These are phyloP conservation scores for Trichophyton benhamiae DNA, from an alignment of 2,329 filamentous ascomycete species.

Conservation along the genomic window DNA sequence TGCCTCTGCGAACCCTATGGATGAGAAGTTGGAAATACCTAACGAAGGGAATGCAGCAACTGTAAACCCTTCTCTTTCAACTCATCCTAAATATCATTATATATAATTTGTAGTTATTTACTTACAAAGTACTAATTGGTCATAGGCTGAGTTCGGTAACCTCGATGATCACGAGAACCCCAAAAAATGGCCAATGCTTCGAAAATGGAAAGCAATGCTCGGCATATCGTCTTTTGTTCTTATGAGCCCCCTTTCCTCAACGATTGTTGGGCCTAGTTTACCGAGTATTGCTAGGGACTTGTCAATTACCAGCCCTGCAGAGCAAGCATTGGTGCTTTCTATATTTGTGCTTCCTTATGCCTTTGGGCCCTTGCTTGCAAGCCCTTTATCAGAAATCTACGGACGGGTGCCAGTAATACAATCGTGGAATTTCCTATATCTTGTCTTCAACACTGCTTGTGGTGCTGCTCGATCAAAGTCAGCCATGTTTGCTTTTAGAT, in stretches of 20 bases:
- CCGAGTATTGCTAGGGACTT: constrained; percentile 43
- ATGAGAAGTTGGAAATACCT: neutral
- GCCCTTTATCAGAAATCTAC: constrained; percentile 45
- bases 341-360: constrained; percentile 46
- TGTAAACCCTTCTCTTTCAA: neutral
- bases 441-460: constrained; percentile 49
- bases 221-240: constrained; percentile 48
- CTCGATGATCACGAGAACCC: constrained; percentile 39
- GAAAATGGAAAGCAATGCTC: constrained; percentile 47
- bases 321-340: constrained; percentile 40
- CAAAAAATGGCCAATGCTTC: constrained; percentile 43
- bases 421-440: constrained; percentile 42
- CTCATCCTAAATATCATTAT: neutral
- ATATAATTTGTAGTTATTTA: too few relatives aligned
- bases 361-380: constrained; percentile 41
- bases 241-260: constrained; percentile 51
- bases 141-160: constrained; percentile 22
- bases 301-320: constrained; percentile 36
- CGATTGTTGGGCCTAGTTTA: constrained; percentile 46
- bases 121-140: constrained; percentile 17
- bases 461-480: constrained; percentile 42
- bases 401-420: constrained; percentile 45
- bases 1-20: neutral
- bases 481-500: constrained; percentile 47
- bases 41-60: neutral